Percentiles rank a stretch among this genome's conserved stretches.
phyloP scores from a whole-genome alignment of 2,329 filamentous ascomycete genomes.

The Claviceps fusiformis region DNA sequence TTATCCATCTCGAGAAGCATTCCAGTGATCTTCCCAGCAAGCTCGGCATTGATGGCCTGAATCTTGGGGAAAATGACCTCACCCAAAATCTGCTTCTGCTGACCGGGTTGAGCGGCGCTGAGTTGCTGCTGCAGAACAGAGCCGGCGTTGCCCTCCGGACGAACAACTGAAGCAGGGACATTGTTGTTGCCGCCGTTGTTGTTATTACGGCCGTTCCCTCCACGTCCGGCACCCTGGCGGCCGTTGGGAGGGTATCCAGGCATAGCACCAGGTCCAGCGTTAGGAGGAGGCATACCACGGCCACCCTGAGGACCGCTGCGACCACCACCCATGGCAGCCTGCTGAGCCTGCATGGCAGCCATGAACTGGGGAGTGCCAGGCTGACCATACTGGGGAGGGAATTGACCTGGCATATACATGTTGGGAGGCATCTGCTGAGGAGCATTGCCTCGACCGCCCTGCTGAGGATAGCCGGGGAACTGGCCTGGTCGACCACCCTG shows the following conservation, averaged over 20 bases:
- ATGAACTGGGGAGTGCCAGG: constrained; percentile 68
- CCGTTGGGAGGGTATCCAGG: constrained; percentile 45
- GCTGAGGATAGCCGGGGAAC: constrained; percentile 75
- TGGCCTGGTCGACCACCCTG: constrained; percentile 75
- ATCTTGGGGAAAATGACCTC: constrained; percentile 99
- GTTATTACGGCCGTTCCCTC: constrained; percentile 16
- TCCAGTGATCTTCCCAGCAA: constrained; percentile 98
- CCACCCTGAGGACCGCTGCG: constrained; percentile 53
- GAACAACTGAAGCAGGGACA: constrained; percentile 34
- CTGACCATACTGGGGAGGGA: constrained; percentile 69
- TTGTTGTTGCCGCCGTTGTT: constrained; percentile 19
- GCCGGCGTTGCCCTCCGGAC: constrained; percentile 19
- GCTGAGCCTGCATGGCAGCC: constrained; percentile 66
- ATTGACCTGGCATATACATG: constrained; percentile 73
- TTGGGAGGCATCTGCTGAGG: constrained; percentile 79
- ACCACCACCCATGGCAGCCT: constrained; percentile 44
- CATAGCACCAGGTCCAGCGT: constrained; percentile 35
- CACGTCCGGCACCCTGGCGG: constrained; percentile 37
- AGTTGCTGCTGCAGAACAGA: constrained; percentile 45
- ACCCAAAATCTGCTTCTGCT: constrained; percentile 98
- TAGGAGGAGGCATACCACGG: constrained; percentile 61
- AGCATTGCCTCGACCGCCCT: constrained; percentile 75
- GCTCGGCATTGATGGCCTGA: constrained; percentile 79
- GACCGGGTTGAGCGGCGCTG: constrained; percentile 42
- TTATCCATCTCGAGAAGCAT: constrained; percentile 99